phyloP scores from a whole-genome alignment of 768 basidiomycete genomes.

The Kwoniella dejecticola region DNA sequence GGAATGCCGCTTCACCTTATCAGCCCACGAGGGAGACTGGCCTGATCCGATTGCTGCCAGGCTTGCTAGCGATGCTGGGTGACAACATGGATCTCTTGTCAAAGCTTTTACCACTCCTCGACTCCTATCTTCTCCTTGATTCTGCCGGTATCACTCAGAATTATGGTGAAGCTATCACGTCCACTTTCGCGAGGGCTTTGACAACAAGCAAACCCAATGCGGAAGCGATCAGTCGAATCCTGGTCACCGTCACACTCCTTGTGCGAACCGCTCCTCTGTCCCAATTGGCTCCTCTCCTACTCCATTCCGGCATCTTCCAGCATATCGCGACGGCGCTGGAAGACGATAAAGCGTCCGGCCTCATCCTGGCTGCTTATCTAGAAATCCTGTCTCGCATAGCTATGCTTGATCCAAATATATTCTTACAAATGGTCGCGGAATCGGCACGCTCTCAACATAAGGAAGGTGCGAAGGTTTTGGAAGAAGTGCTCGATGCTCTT shows the following conservation, averaged over 20 bases:
- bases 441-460: slow-evolving; percentile 29
- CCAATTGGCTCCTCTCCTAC: slow-evolving; percentile 37
- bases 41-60: slow-evolving; percentile 46
- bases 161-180: slow-evolving; percentile 34
- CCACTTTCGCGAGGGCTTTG: slow-evolving; percentile 32
- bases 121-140: slow-evolving; percentile 52
- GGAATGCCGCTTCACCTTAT: slow-evolving; percentile 46
- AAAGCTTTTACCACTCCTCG: slow-evolving; percentile 39
- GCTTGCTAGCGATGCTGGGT: slow-evolving; percentile 40
- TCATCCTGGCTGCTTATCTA: slow-evolving; percentile 50
- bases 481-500: slow-evolving; percentile 50
- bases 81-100: slow-evolving; percentile 48
- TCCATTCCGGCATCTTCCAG: slow-evolving; percentile 46
- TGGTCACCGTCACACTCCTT: slow-evolving; percentile 39
- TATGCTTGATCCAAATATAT: slow-evolving; percentile 41
- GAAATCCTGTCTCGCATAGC: slow-evolving; percentile 47
- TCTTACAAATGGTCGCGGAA: slow-evolving; percentile 45
- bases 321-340: slow-evolving; percentile 48
- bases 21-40: slow-evolving; percentile 39
- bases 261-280: slow-evolving; percentile 34
- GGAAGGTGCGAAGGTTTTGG: slow-evolving; percentile 42
- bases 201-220: slow-evolving; percentile 35
- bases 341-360: slow-evolving; percentile 52
- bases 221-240: slow-evolving; percentile 32
- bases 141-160: slow-evolving; percentile 41